A percentile compares a stretch with the other conserved stretches of the same genome.
phyloP scores from a whole-genome alignment of 257 asterid genomes.

The Schizonepeta tenuifolia region DNA sequence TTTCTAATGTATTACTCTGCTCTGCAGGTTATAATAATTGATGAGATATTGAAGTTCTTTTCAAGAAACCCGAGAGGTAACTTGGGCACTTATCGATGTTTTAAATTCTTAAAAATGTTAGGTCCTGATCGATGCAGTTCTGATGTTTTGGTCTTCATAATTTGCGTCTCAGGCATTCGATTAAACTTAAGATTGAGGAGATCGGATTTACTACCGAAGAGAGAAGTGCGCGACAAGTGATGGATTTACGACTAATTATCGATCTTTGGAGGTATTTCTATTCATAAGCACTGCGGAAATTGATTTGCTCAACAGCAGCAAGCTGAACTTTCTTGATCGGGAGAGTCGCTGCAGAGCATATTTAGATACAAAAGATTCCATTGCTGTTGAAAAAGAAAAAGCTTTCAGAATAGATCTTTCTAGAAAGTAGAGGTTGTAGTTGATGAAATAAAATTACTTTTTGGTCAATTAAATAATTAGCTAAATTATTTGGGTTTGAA shows the following conservation, averaged over 20 bases:
- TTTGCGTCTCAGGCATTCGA: conserved; percentile 52
- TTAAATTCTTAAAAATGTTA: neutral
- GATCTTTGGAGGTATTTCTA: neutral
- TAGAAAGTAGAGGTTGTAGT: too few relatives aligned
- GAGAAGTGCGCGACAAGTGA: conserved; percentile 68
- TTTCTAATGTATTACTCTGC: conserved; percentile 9
- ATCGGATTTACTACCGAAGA: conserved; percentile 82
- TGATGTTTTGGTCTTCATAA: conserved; percentile 22
- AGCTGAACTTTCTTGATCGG: conserved; percentile 10
- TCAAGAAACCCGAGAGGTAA: conserved; percentile 72
- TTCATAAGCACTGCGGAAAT: neutral
- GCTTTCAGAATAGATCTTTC: too few relatives aligned
- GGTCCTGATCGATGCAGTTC: neutral
- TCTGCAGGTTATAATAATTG: conserved; percentile 86
- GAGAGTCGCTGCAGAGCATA: conserved; percentile 9
- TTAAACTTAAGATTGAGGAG: conserved; percentile 74
- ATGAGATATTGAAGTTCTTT: conserved; percentile 89
- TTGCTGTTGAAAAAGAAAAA: conserved; percentile 14
- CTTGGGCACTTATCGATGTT: neutral
- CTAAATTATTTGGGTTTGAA: too few relatives aligned
- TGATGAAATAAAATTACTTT: too few relatives aligned
- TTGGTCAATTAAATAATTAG: too few relatives aligned
- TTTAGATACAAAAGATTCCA: neutral
- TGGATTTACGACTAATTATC: neutral
- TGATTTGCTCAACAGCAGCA: conserved; percentile 12